Evolutionary conservation across 108 stramenopile species (phyloP).

Genomic region (Parietichytrium sp.): DNA sequence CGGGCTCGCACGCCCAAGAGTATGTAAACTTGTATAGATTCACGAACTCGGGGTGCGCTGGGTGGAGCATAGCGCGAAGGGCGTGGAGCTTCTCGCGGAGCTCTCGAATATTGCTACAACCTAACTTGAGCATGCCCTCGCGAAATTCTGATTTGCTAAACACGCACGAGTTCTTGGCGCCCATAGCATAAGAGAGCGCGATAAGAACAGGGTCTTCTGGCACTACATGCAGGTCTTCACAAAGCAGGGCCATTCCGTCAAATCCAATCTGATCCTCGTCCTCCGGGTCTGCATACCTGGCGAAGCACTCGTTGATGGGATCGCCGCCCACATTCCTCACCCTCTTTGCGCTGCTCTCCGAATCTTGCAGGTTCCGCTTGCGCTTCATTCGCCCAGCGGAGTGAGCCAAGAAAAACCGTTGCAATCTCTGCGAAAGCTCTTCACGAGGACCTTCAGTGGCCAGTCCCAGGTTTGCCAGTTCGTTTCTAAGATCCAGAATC

Average conservation of each 20-base stretch:
- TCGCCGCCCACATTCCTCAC: too few relatives aligned
- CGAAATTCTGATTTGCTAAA: background rate
- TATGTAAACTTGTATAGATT: background rate
- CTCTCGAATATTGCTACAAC: background rate
- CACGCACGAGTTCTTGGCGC: background rate
- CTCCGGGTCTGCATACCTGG: background rate
- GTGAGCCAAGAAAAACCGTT: too few relatives aligned
- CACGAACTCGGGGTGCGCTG: background rate
- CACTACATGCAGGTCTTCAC: background rate
- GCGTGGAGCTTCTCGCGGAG: background rate
- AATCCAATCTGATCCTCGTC: background rate
- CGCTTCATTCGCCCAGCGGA: too few relatives aligned
- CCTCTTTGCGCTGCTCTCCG: too few relatives aligned
- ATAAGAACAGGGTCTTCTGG: conserved; percentile 32
- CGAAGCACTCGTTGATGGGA: too few relatives aligned
- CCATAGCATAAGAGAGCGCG: background rate
- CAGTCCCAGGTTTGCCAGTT: too few relatives aligned
- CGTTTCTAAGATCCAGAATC: too few relatives aligned
- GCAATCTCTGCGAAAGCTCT: too few relatives aligned
- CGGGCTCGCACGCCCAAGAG: conserved; percentile 27
- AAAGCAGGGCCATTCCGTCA: conserved; percentile 13
- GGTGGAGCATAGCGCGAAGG: background rate
- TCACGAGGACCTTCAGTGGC: too few relatives aligned
- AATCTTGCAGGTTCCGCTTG: too few relatives aligned
- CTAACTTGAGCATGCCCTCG: background rate